A percentile compares a stretch with the other conserved stretches of the same genome.
Evolutionary conservation across 1,284 basidiomycete species (phyloP).

Genomic region (Thecaphora thlaspeos): DNA sequence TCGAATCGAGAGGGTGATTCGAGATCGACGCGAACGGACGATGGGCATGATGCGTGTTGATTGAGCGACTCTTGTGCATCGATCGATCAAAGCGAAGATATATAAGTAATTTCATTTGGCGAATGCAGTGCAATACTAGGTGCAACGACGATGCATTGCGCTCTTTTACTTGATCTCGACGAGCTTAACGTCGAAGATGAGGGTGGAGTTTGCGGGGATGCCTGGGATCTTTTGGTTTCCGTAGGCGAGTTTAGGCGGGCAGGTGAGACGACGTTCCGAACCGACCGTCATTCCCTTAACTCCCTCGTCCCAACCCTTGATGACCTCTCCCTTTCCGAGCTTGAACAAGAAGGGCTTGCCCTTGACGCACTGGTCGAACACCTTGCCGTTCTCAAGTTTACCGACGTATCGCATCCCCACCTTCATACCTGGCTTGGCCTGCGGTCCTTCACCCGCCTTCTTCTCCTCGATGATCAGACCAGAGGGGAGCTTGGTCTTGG

Average conservation of each 20-base stretch:
- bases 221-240: slow-evolving; percentile 62
- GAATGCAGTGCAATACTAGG: too few relatives aligned
- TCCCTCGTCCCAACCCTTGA: slow-evolving; percentile 86
- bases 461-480: slow-evolving; percentile 78
- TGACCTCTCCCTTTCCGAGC: slow-evolving; percentile 85
- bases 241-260: slow-evolving; percentile 67
- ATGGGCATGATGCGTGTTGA: too few relatives aligned
- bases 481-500: slow-evolving; percentile 65
- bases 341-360: slow-evolving; percentile 86
- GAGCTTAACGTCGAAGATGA: slow-evolving; percentile 64
- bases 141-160: too few relatives aligned
- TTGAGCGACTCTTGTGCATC: too few relatives aligned
- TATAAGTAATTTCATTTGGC: too few relatives aligned
- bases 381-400: slow-evolving; percentile 78
- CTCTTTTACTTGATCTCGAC: slow-evolving; percentile 60
- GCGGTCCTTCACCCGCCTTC: slow-evolving; percentile 75
- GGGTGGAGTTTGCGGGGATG: slow-evolving; percentile 62
- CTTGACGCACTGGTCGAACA: slow-evolving; percentile 84
- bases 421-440: slow-evolving; percentile 80
- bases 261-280: slow-evolving; percentile 78
- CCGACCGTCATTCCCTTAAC: slow-evolving; percentile 87
- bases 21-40: too few relatives aligned
- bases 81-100: too few relatives aligned
- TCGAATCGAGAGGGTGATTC: too few relatives aligned
- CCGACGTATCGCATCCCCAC: slow-evolving; percentile 87